A percentile compares a stretch with the other conserved stretches of the same genome.
Evolutionary conservation across 805 yeast species (phyloP).

Genomic region (Candida peoriensis): DNA sequence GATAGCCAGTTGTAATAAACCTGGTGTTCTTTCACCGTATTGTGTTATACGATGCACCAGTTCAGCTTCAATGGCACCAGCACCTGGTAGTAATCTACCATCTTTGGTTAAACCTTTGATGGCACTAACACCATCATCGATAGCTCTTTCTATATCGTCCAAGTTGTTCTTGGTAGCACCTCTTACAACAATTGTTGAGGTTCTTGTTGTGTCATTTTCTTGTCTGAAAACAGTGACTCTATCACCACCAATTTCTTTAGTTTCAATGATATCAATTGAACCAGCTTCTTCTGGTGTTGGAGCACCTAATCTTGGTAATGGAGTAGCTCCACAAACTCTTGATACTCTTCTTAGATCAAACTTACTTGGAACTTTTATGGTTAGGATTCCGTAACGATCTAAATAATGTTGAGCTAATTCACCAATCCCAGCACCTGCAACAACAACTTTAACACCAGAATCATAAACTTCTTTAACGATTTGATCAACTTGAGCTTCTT

Average conservation of each 20-base stretch:
- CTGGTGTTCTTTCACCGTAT: slow-evolving; percentile 92
- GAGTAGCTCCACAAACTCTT: slow-evolving; percentile 97
- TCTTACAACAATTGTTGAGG: slow-evolving; percentile 89
- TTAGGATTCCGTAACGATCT: slow-evolving; percentile 79
- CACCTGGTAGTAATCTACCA: slow-evolving; percentile 82
- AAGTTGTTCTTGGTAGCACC: slow-evolving; percentile 94
- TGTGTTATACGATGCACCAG: slow-evolving; percentile 72
- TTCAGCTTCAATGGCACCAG: slow-evolving; percentile 93
- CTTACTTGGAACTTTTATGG: slow-evolving; percentile 86
- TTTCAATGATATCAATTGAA: slow-evolving; percentile 76
- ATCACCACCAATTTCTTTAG: slow-evolving; percentile 95
- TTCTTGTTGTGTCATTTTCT: slow-evolving; percentile 55
- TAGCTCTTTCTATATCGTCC: slow-evolving; percentile 95
- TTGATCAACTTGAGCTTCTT: slow-evolving; percentile 87
- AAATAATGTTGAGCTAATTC: slow-evolving; percentile 90
- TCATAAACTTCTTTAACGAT: slow-evolving; percentile 77
- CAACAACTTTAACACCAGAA: slow-evolving; percentile 79
- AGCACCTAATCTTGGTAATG: slow-evolving; percentile 89
- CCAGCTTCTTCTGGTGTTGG: slow-evolving; percentile 96
- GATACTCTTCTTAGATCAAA: slow-evolving; percentile 91
- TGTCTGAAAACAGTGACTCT: slow-evolving; percentile 93
- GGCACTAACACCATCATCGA: slow-evolving; percentile 93
- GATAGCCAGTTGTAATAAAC: slow-evolving; percentile 86
- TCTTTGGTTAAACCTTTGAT: slow-evolving; percentile 87
- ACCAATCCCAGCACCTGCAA: slow-evolving; percentile 94